These are phyloP conservation scores for Fonsecaea erecta DNA, from an alignment of 2,329 filamentous ascomycete species.

Conservation along the genomic window DNA sequence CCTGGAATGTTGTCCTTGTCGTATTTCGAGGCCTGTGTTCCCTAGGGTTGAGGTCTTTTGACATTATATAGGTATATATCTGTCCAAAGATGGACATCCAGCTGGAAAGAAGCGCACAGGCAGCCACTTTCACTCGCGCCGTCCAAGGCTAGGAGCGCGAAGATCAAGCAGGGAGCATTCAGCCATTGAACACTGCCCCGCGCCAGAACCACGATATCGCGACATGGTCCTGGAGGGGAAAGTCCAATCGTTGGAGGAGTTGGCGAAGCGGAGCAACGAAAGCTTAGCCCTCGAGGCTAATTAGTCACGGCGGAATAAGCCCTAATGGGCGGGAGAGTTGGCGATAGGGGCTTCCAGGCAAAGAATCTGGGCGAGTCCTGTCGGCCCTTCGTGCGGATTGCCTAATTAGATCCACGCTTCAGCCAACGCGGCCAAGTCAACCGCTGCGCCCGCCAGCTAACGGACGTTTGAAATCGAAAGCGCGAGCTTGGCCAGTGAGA, in stretches of 20 bases:
- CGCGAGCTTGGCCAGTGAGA: neutral
- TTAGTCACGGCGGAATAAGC: conserved; percentile 1
- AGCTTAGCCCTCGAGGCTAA: conserved; percentile 10
- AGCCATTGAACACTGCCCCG: conserved; percentile 14
- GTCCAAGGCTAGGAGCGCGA: conserved; percentile 18
- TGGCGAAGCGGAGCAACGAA: conserved; percentile 9
- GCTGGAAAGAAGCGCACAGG: neutral
- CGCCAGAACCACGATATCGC: neutral
- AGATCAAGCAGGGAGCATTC: neutral
- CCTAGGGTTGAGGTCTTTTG: neutral
- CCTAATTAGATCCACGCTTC: neutral
- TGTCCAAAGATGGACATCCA: neutral
- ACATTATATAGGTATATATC: neutral
- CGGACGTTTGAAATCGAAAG: neutral
- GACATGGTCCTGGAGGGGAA: conserved; percentile 11
- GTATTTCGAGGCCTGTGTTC: neutral
- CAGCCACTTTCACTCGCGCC: neutral
- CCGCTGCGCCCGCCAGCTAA: neutral
- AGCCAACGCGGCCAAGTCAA: neutral
- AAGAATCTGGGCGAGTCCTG: neutral
- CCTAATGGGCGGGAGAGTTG: neutral
- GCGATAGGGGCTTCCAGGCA: neutral
- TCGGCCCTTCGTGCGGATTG: neutral
- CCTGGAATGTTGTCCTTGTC: neutral
- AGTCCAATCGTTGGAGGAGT: neutral